Conservation (phyloP, 1,284 basidiomycete genomes). For the Malassezia nana region DNA sequence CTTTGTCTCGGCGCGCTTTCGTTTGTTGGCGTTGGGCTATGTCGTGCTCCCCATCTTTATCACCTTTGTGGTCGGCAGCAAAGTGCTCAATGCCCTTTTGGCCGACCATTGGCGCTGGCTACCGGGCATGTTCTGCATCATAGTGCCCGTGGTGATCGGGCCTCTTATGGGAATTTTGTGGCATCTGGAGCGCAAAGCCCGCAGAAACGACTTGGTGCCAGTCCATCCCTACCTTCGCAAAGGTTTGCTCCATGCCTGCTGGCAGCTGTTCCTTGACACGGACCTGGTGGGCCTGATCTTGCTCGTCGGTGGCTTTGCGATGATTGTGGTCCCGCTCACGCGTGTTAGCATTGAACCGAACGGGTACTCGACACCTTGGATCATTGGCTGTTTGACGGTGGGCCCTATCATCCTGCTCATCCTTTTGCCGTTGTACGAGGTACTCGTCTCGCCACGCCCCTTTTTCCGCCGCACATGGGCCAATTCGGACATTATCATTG, state of each 20-base stretch:
- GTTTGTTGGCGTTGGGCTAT: constrained; percentile 37
- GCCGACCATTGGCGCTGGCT: constrained; percentile 40
- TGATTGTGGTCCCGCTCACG: constrained; percentile 38
- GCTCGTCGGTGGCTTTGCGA: constrained; percentile 36
- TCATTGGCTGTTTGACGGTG: constrained; percentile 41
- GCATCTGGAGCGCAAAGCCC: constrained; percentile 33
- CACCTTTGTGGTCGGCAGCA: constrained; percentile 35
- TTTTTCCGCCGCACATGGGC: constrained; percentile 36
- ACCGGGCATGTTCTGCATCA: constrained; percentile 42
- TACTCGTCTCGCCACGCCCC: constrained; percentile 29
- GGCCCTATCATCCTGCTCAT: constrained; percentile 32
- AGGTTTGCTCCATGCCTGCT: constrained; percentile 2
- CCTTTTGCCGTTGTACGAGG: constrained; percentile 29
- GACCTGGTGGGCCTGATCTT: constrained; percentile 40
- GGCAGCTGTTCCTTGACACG: constrained; percentile 30
- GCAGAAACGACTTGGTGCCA: constrained; percentile 27
- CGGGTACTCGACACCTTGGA: constrained; percentile 30
- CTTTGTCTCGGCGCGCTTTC: constrained; percentile 36
- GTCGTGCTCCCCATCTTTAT: constrained; percentile 39
- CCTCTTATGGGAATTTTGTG: constrained; percentile 35
- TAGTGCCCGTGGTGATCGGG: constrained; percentile 34
- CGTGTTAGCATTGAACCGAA: constrained; percentile 14
- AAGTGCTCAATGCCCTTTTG: constrained; percentile 7
- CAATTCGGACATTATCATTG: constrained; percentile 41
- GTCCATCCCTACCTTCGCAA: constrained; percentile 28